These are phyloP conservation scores for Rhizopogon sp. DNA, from an alignment of 768 basidiomycete genomes.

Conservation along the genomic window DNA sequence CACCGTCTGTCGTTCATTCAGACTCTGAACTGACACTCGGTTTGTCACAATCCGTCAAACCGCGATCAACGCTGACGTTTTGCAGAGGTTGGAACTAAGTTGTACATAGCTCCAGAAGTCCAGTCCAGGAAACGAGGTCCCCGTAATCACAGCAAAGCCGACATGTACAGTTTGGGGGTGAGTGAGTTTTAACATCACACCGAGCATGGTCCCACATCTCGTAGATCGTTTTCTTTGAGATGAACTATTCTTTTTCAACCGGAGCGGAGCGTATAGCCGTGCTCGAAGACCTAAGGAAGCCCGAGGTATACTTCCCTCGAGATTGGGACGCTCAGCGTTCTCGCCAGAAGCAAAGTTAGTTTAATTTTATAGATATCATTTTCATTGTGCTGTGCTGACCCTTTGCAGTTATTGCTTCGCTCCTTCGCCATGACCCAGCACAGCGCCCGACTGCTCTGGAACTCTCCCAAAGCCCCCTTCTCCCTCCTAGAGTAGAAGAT, in stretches of 20 bases:
- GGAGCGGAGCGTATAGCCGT: constrained; percentile 81
- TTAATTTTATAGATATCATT: not conserved
- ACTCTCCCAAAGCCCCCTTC: constrained; percentile 69
- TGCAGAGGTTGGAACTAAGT: constrained; percentile 80
- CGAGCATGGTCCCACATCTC: not conserved
- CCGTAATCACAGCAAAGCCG: constrained; percentile 83
- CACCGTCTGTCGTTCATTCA: constrained; percentile 35
- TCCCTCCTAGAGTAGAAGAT: constrained; percentile 77
- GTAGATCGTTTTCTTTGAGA: constrained; percentile 95
- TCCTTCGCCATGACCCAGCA: constrained; percentile 78
- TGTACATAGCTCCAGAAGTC: constrained; percentile 94
- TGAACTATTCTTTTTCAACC: constrained; percentile 84
- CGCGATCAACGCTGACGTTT: not conserved
- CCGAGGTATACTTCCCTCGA: constrained; percentile 69
- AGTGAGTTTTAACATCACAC: constrained; percentile 18
- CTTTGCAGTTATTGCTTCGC: constrained; percentile 66
- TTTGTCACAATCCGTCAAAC: constrained; percentile 18
- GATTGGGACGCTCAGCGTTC: constrained; percentile 61
- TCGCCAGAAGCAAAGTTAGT: constrained; percentile 67
- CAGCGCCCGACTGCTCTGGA: constrained; percentile 80
- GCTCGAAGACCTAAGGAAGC: constrained; percentile 71
- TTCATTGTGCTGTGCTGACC: not conserved
- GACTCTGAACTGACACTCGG: constrained; percentile 77
- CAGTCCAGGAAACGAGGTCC: constrained; percentile 55
- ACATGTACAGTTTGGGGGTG: constrained; percentile 93